These are phyloP conservation scores for Agrocybe praecox DNA, from an alignment of 768 basidiomycete species.

Conservation along the genomic window DNA sequence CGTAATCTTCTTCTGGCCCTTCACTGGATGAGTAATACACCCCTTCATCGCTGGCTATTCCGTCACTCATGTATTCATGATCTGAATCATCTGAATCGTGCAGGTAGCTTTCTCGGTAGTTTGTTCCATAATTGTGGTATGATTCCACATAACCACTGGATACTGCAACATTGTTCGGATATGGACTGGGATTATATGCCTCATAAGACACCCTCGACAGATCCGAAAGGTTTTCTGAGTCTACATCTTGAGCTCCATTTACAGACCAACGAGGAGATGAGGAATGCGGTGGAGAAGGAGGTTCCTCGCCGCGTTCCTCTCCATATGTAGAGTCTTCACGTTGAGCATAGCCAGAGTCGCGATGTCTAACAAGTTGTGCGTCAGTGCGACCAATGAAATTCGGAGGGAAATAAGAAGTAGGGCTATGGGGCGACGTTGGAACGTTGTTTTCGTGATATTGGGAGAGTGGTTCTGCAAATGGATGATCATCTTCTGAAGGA, in stretches of 20 bases:
- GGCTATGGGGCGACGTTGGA: constrained; percentile 3
- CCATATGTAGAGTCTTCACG: constrained; percentile 4
- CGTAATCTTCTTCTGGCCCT: constrained; percentile 16
- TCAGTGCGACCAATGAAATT: constrained; percentile 7
- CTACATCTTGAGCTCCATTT: constrained; percentile 5
- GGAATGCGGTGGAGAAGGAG: constrained; percentile 1
- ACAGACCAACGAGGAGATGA: constrained; percentile 13
- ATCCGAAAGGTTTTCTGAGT: constrained; percentile 9
- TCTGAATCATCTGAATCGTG: constrained; percentile 15
- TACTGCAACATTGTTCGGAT: constrained; percentile 2
- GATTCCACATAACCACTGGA: constrained; percentile 18
- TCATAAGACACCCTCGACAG: neutral
- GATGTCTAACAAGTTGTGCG: constrained; percentile 19
- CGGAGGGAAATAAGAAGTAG: neutral
- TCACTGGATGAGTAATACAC: constrained; percentile 23
- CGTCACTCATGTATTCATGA: constrained; percentile 22
- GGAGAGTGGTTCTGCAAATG: neutral
- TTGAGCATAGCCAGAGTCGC: constrained; percentile 11
- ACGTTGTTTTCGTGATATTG: neutral
- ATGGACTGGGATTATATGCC: neutral
- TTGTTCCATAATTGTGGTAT: constrained; percentile 1
- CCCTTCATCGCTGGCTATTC: constrained; percentile 21
- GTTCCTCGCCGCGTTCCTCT: neutral
- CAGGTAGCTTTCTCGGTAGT: neutral
- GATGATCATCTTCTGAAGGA: neutral